Evolutionary conservation across 139 green algal species (phyloP).

Genomic region (Chlamydomonas incerta): DNA sequence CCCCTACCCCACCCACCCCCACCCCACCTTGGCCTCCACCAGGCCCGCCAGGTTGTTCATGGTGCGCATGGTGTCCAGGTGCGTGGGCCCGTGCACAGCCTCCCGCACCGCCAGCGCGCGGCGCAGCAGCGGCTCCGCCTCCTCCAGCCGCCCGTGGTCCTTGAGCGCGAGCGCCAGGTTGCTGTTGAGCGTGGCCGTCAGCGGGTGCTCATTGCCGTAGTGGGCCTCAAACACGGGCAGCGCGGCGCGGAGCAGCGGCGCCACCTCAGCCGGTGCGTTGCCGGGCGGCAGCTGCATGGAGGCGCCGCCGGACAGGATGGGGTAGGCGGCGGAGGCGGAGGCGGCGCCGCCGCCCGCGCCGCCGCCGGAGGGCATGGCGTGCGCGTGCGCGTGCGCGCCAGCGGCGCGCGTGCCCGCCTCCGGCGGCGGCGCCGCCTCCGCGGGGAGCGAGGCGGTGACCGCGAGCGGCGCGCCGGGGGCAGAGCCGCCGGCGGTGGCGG

Average conservation of each 20-base stretch:
- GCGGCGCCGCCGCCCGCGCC: background rate
- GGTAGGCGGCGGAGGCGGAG: background rate
- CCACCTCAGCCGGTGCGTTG: background rate
- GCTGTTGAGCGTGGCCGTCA: constrained; percentile 1
- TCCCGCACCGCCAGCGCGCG: background rate
- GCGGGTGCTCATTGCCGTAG: constrained; percentile 1
- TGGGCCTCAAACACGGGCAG: background rate
- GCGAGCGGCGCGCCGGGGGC: background rate
- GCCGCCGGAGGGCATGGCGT: no score
- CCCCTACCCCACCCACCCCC: no score
- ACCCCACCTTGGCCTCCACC: constrained; percentile 23
- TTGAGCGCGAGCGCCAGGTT: constrained; percentile 33
- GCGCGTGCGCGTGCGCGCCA: no score
- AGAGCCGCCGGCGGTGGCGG: background rate
- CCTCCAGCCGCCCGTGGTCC: constrained; percentile 12
- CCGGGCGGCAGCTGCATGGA: constrained; percentile 18
- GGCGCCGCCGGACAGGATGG: background rate
- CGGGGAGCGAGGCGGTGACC: no score
- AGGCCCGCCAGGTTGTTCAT: constrained; percentile 37
- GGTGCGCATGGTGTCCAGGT: constrained; percentile 14
- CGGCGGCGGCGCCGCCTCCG: no score
- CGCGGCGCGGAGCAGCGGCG: constrained; percentile 6
- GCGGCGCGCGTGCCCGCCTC: no score
- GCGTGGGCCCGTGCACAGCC: background rate
- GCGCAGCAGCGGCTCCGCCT: constrained; percentile 34